phyloP scores from a whole-genome alignment of 75 land plant genomes.

The Sequoia sempervirens region DNA sequence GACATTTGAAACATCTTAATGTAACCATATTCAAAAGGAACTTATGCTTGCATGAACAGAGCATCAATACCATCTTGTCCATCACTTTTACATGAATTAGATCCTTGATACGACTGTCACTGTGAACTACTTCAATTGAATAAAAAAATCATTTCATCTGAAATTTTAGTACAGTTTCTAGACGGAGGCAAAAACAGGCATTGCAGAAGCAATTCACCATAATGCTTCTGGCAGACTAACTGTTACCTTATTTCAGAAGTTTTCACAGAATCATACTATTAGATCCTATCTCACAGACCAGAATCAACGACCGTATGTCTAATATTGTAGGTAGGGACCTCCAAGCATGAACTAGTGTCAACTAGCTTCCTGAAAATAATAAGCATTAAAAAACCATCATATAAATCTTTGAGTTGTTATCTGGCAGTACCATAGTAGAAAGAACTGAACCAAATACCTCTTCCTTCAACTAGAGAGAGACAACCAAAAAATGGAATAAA shows the following conservation, averaged over 20 bases:
- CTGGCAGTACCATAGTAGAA: background rate
- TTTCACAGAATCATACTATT: background rate
- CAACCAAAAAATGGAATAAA: background rate
- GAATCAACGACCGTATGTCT: background rate
- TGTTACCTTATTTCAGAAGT: background rate
- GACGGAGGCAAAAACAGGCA: background rate
- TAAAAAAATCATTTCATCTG: background rate
- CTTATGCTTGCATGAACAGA: background rate
- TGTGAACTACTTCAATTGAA: background rate
- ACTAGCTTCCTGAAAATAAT: background rate
- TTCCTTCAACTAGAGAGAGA: background rate
- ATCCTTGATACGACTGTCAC: background rate
- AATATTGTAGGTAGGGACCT: background rate
- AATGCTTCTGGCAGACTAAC: background rate
- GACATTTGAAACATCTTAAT: background rate
- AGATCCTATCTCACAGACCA: background rate
- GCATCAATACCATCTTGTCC: background rate
- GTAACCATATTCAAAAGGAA: background rate
- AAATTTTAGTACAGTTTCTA: background rate
- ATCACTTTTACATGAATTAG: background rate
- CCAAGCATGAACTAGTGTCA: background rate
- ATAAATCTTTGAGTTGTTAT: background rate
- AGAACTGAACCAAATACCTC: background rate
- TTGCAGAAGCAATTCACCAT: background rate
- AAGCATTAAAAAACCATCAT: background rate